Base-by-base conservation (phyloP, 2,329 filamentous ascomycete species). In the Colletotrichum simmondsii region DNA sequence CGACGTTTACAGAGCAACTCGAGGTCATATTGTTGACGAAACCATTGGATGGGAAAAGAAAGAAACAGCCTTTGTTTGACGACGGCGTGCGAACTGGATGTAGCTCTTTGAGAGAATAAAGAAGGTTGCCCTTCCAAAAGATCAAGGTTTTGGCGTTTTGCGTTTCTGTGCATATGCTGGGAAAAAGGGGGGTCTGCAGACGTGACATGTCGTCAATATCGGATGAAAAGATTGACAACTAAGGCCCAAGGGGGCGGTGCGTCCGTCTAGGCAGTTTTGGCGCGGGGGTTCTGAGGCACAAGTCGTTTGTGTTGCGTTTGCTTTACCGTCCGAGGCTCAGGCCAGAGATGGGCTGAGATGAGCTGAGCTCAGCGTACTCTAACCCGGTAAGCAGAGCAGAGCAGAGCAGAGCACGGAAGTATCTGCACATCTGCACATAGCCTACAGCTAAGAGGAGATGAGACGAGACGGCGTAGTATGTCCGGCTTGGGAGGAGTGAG, bases 151-250 rank as follows among this genome's bases (percentile, higher is more conserved):
- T 37, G 57, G 26, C 26, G 28, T 22, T 56, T 35, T 35, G 32
- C 32, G 32, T 35, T 5, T 35, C 32, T 3, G 32, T 35, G 4
- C 32, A 35, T 4, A 35, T 35, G 32, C 32, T 35, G 10, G 10
- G 32, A 57, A 63, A 54, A 54, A 46, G 62, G 54, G 62, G 62
- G 54, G 53, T 65, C 66, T 65, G 72, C 62, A 56, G 64, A 74
- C 16, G 22, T 19, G 30, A 24, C 56, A 35, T 6, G 22, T 42
- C 16, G 24, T 49, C 37, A 65, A 77, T 70, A 74, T 68, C 49
- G 58, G 75, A 77, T 57, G 69, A 68, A 58, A n/a, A 49, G 42
- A 72, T 28, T 63, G 58, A 72, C 53, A 69, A 68, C 32, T 8
- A n/a, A 52, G 37, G 2, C 12, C 8, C 26, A 30, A 52, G 19